Percentiles rank a stretch among this genome's conserved stretches.
Conservation (phyloP, 1,139 yeast genomes). For the Geotrichum phurueaensis region DNA sequence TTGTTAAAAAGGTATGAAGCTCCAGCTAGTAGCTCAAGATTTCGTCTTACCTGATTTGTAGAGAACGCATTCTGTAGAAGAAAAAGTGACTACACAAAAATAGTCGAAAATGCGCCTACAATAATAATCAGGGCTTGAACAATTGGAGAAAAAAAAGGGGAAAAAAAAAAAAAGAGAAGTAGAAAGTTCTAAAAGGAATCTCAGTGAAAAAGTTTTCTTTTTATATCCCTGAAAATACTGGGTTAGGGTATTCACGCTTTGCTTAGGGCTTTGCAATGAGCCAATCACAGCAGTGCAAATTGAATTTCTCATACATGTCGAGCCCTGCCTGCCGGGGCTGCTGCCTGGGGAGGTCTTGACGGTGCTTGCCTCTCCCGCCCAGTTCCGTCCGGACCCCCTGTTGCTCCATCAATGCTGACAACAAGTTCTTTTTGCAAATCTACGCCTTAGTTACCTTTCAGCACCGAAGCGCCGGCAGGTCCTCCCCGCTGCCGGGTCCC, state of each 20-base stretch:
- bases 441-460: too few species aligned
- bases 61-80: constrained; percentile 14
- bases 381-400: too few species aligned
- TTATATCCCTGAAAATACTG: not conserved
- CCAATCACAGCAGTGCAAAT: not conserved
- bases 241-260: not conserved
- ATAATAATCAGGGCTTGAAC: constrained; percentile 18
- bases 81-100: not conserved
- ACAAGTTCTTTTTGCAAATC: too few species aligned
- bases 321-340: not conserved
- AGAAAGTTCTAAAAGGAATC: not conserved
- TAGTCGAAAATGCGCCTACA: constrained; percentile 16
- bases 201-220: not conserved
- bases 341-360: too few species aligned
- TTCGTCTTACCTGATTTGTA: constrained; percentile 17
- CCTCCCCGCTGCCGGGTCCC: not conserved
- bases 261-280: too few species aligned
- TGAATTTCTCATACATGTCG: not conserved
- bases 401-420: too few species aligned
- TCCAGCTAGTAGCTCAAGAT: constrained; percentile 17
- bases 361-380: too few species aligned
- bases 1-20: constrained; percentile 14
- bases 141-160: constrained; percentile 9
- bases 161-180: not conserved
- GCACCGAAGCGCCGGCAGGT: too few species aligned